Evolutionary conservation across 2,329 filamentous ascomycete species (phyloP).

Genomic region (Arthrobotrys entomopaga): DNA sequence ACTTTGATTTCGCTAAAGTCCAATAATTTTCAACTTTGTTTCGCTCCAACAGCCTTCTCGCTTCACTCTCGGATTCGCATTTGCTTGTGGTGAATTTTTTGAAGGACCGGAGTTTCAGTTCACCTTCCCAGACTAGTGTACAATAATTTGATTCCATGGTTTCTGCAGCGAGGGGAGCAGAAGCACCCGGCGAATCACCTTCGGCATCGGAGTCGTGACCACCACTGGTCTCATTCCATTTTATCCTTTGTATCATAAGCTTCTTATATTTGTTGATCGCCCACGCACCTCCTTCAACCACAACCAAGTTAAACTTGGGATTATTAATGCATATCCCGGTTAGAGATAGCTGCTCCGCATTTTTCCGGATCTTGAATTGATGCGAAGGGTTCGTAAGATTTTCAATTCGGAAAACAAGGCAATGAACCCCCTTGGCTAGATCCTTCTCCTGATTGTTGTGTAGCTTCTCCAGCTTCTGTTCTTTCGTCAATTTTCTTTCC

Average conservation of each 20-base stretch:
- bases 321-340: conserved; percentile 93
- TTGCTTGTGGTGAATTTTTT: conserved; percentile 87
- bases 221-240: conserved; percentile 86
- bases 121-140: conserved; percentile 87
- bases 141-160: conserved; percentile 90
- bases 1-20: conserved; percentile 79
- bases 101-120: conserved; percentile 81
- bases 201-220: conserved; percentile 65
- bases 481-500: conserved; percentile 86
- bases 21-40: conserved; percentile 96
- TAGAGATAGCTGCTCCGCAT: conserved; percentile 86
- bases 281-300: conserved; percentile 90
- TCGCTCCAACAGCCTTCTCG: conserved; percentile 79
- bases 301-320: conserved; percentile 85
- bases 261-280: conserved; percentile 88
- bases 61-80: conserved; percentile 92
- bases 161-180: conserved; percentile 37
- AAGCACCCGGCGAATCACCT: conserved; percentile 33
- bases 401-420: conserved; percentile 88
- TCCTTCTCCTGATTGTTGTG: conserved; percentile 85
- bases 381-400: conserved; percentile 92
- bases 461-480: conserved; percentile 85
- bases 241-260: conserved; percentile 89
- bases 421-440: conserved; percentile 82
- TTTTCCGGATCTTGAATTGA: conserved; percentile 90